phyloP scores from a whole-genome alignment of 176 grass and related monocot species.

The sorghum (Sorghum bicolor) region Sorghum_bicolor_NCBIv3 NC_012872.2:68811501-68812000 shows the following conservation, averaged over 20 bases:
- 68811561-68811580: not conserved
- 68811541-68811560: not conserved
- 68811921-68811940: not conserved
- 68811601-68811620: not conserved
- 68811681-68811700: slow-evolving; percentile 12
- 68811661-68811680: not conserved
- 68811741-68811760: slow-evolving; percentile 6
- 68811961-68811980: not conserved
- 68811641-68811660: slow-evolving; percentile 10
- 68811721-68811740: slow-evolving; percentile 18
- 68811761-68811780: not conserved
- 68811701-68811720: not conserved
- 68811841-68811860: not conserved
- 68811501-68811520: not conserved
- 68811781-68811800: slow-evolving; percentile 23
- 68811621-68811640: not conserved
- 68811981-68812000: not conserved
- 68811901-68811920: not conserved
- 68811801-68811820: slow-evolving; percentile 9
- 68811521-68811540: slow-evolving; percentile 23
- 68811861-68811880: not conserved
- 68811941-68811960: not conserved
- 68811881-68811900: slow-evolving; percentile 23
- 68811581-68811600: not conserved
- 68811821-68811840: slow-evolving; percentile 25